Evolutionary conservation across 768 basidiomycete species (phyloP), one percentile per base, ranked within the genome.

Genomic region (Tylopilus rubrobrunneus): DNA sequence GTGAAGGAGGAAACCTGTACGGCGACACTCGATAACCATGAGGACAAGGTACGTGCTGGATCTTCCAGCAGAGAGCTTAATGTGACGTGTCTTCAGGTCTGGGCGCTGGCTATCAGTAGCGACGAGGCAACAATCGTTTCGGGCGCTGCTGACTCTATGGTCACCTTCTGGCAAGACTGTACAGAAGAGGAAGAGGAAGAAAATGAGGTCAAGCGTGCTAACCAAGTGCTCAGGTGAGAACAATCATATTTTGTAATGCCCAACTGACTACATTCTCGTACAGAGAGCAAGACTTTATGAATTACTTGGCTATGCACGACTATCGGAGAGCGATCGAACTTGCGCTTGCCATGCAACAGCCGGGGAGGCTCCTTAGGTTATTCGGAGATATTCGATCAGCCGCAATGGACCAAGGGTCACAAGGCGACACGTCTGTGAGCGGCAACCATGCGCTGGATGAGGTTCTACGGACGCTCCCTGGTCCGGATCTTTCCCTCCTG

Each of bases 101-200:
- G 97, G 97, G 94, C 95, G 1, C 78, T 98, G 12, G 84, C 92
- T 9, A 74, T 97, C 44, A 88, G 85, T 62, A 67, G 74, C 8
- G 91, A 98, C 65, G 93, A 93, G 64, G 77, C 76, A 44, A 90
- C 82, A 0, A 85, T 98, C 62, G 85, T 98, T 21, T 95, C 95
- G 21, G 97, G 91, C 14, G 94, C 92, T 7, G 97, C 97, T 9
- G 97, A 99, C 70, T 98, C 96, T 12, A 80, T 97, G 9, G 83
- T 97, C 54, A 98, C 92, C 4, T 89, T 99, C 67, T 98, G 97
- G 97, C 78, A 91, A 71, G 96, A 98, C 69, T 91, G 87, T 57
- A 97, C 95, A 0, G 89, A 89, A 66, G 85, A 89, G 59, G 79
- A 89, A 56, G 85, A 89, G 60, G 73, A 75, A 36, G 87, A 92